These are phyloP conservation scores for Xerocomellus amylosporus DNA, from an alignment of 768 basidiomycete species.

Conservation along the genomic window DNA sequence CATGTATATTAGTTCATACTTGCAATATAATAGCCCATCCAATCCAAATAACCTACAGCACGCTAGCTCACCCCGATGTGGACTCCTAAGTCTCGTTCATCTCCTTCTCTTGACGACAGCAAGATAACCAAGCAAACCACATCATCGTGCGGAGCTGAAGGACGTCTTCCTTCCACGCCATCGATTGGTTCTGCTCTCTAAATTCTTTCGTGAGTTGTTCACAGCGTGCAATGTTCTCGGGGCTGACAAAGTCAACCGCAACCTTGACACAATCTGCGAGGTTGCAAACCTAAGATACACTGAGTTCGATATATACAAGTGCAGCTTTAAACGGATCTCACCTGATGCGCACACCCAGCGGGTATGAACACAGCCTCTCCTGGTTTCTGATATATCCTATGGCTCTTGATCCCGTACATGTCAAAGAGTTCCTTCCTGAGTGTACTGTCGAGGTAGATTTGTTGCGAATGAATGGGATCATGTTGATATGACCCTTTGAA, in stretches of 20 bases:
- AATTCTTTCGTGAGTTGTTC: slow-evolving; percentile 86
- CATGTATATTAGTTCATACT: slow-evolving; percentile 22
- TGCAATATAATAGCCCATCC: slow-evolving; percentile 28
- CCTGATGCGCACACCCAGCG: slow-evolving; percentile 91
- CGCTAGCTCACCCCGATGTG: background rate
- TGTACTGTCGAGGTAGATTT: slow-evolving; percentile 75
- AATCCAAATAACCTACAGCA: slow-evolving; percentile 22
- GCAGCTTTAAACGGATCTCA: slow-evolving; percentile 30
- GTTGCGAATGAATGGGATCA: slow-evolving; percentile 91
- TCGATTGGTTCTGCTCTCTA: slow-evolving; percentile 81
- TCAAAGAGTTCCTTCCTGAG: slow-evolving; percentile 67
- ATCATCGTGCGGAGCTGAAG: slow-evolving; percentile 89
- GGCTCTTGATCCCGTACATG: slow-evolving; percentile 68
- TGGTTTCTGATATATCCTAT: slow-evolving; percentile 83
- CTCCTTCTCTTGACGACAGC: slow-evolving; percentile 47
- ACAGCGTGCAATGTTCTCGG: slow-evolving; percentile 87
- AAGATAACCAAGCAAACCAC: slow-evolving; percentile 90
- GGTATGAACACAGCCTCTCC: slow-evolving; percentile 96
- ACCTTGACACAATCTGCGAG: slow-evolving; percentile 95
- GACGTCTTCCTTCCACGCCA: slow-evolving; percentile 93
- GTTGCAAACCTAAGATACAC: slow-evolving; percentile 70
- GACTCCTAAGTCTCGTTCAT: slow-evolving; percentile 30
- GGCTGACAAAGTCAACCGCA: slow-evolving; percentile 91
- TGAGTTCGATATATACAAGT: background rate
- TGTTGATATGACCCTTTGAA: slow-evolving; percentile 53